These are phyloP conservation scores for Vickermania ingenoplastis DNA, from an alignment of 208 protist genomes.

Conservation along the genomic window DNA sequence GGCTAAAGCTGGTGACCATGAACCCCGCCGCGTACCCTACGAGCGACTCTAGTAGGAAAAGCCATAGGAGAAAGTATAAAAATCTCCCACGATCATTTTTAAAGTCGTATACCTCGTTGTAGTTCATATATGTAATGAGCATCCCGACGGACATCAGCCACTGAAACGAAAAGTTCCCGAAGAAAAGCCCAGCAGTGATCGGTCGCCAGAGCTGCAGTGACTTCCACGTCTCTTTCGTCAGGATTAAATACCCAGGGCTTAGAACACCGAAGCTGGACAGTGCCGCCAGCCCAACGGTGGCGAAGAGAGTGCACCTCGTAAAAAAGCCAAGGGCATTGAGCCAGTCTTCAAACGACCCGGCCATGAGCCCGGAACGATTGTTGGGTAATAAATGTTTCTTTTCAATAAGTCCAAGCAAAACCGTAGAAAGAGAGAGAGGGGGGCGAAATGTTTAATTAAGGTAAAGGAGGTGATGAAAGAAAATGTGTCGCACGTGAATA, in stretches of 20 bases:
- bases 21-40: constrained; percentile 27
- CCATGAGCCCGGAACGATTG: constrained; percentile 16
- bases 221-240: constrained; percentile 23
- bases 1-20: constrained; percentile 40
- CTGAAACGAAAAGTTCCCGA: constrained; percentile 67
- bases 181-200: constrained; percentile 60
- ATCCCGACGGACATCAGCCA: constrained; percentile 74
- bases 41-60: constrained; percentile 21
- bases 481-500: no score
- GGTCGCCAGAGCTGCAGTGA: constrained; percentile 50
- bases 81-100: constrained; percentile 65
- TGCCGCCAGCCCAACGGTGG: constrained; percentile 34
- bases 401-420: no score
- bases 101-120: constrained; percentile 72
- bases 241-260: constrained; percentile 15
- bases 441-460: no score
- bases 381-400: no score
- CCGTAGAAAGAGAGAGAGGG: no score
- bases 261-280: constrained; percentile 31
- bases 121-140: constrained; percentile 68
- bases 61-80: constrained; percentile 62
- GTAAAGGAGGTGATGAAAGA: no score
- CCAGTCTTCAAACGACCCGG: constrained; percentile 70
- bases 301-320: constrained; percentile 31
- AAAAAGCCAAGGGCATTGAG: constrained; percentile 42